Conservation (phyloP, 2,329 filamentous ascomycete genomes). For the Capronia americana region DNA sequence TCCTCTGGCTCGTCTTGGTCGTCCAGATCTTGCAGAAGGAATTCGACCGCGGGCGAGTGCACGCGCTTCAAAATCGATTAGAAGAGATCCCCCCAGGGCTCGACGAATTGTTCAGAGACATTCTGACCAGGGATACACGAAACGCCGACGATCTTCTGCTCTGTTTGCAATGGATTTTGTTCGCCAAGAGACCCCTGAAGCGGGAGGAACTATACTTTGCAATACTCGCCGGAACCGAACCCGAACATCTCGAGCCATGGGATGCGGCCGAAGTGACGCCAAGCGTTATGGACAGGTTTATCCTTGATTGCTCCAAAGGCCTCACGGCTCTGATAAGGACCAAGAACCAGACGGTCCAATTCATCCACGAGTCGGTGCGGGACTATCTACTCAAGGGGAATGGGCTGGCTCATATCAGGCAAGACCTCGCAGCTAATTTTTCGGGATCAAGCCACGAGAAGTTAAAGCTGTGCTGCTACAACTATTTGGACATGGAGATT, state of each 20-base stretch:
- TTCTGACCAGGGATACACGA: conserved; percentile 56
- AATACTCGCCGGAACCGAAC: conserved; percentile 44
- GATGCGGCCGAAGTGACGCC: conserved; percentile 36
- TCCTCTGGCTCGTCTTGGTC: conserved; percentile 54
- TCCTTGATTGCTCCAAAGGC: conserved; percentile 58
- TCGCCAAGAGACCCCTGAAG: conserved; percentile 47
- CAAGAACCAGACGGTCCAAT: conserved; percentile 51
- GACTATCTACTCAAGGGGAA: conserved; percentile 51
- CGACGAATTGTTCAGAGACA: conserved; percentile 58
- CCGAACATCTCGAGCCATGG: conserved; percentile 32
- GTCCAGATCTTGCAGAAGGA: conserved; percentile 52
- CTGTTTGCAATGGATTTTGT: conserved; percentile 30
- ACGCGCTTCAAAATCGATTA: conserved; percentile 44
- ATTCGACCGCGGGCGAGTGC: conserved; percentile 41
- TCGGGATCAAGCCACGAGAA: conserved; percentile 49
- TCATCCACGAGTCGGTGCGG: conserved; percentile 50
- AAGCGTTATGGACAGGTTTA: conserved; percentile 44
- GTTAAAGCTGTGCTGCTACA: conserved; percentile 54
- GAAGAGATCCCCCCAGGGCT: conserved; percentile 52
- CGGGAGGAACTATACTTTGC: conserved; percentile 53
- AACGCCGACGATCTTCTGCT: conserved; percentile 53
- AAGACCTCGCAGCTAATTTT: conserved; percentile 43
- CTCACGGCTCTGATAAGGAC: conserved; percentile 45
- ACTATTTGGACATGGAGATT: conserved; percentile 47
- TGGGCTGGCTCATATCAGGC: conserved; percentile 44